A percentile compares a stretch with the other conserved stretches of the same genome.
Evolutionary conservation across 441 rosid species (phyloP).

Genomic region (Dalechampia spathulata): DNA sequence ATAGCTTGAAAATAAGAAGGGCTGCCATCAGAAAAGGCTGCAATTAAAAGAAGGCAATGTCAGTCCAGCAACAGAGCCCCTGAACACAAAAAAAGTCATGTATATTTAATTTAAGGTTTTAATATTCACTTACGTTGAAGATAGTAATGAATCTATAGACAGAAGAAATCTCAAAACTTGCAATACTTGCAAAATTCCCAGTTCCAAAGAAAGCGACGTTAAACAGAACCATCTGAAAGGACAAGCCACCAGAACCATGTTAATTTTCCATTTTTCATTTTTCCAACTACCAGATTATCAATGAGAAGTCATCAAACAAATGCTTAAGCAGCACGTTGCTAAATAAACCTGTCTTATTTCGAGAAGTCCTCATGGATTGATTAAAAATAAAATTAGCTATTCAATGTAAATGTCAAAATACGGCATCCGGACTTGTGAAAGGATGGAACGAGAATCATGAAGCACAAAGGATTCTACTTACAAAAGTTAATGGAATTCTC

Average conservation of each 20-base stretch:
- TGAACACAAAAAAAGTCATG: conserved; percentile 9
- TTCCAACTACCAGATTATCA: too few species aligned
- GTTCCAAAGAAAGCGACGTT: conserved; percentile 97
- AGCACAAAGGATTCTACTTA: conserved; percentile 34
- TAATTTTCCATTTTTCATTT: too few species aligned
- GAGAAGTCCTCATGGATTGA: not conserved
- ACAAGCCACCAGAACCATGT: conserved; percentile 17
- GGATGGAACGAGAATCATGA: not conserved
- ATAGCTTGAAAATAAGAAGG: conserved; percentile 83
- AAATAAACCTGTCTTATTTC: not conserved
- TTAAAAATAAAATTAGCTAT: not conserved
- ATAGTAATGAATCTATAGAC: conserved; percentile 90
- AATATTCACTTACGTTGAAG: conserved; percentile 72
- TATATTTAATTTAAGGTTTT: not conserved
- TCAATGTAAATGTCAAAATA: not conserved
- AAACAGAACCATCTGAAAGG: conserved; percentile 74
- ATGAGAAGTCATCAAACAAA: not conserved
- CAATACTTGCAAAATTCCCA: conserved; percentile 96
- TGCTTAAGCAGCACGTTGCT: not conserved
- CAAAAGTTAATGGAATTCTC: conserved; percentile 81
- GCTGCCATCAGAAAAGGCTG: conserved; percentile 99
- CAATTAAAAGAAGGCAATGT: conserved; percentile 18
- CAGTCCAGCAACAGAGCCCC: conserved; percentile 11
- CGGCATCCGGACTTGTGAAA: not conserved
- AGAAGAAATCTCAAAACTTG: conserved; percentile 97